Percentiles rank a stretch among this genome's conserved stretches.
phyloP scores from a whole-genome alignment of 495 filamentous ascomycete genomes.

The Aspergillus heteromorphus region DNA sequence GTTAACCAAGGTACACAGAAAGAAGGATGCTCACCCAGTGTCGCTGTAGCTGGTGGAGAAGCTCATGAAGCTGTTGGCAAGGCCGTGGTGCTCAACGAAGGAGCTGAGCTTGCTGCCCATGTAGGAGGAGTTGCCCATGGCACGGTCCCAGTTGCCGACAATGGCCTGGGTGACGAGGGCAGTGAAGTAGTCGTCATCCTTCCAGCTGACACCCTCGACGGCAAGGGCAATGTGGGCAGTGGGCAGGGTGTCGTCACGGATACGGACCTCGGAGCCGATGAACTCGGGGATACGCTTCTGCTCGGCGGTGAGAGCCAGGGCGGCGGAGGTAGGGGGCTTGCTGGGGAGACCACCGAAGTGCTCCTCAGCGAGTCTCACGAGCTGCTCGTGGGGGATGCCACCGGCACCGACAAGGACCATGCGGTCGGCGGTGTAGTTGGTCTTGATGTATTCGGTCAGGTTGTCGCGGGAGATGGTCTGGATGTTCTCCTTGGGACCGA shows the following conservation, averaged over 20 bases:
- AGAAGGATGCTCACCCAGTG: constrained; percentile 67
- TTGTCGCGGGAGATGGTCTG: constrained; percentile 87
- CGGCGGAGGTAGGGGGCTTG: constrained; percentile 64
- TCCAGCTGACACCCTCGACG: constrained; percentile 99
- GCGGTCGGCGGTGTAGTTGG: constrained; percentile 98
- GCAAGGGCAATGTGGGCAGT: constrained; percentile 98
- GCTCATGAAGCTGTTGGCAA: constrained; percentile 99
- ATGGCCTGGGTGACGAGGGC: constrained; percentile 96
- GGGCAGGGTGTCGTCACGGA: constrained; percentile 92
- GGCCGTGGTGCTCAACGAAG: constrained; percentile 83
- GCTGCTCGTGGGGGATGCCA: constrained; percentile 86
- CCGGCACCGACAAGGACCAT: constrained; percentile 98
- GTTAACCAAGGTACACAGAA: constrained; percentile 5
- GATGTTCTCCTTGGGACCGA: constrained; percentile 98
- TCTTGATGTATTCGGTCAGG: constrained; percentile 92
- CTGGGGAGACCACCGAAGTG: constrained; percentile 77
- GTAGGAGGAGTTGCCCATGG: constrained; percentile 94
- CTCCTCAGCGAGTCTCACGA: constrained; percentile 95
- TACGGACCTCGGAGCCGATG: constrained; percentile 88
- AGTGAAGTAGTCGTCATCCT: constrained; percentile 97
- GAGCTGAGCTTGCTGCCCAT: constrained; percentile 96
- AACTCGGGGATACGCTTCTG: constrained; percentile 90
- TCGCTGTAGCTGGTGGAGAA: constrained; percentile 99
- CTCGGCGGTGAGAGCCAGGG: constrained; percentile 54
- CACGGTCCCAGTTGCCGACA: constrained; percentile 98